Evolutionary conservation across 2,329 filamentous ascomycete genomes (phyloP).

Genomic region (Aspergillus proliferans): DNA sequence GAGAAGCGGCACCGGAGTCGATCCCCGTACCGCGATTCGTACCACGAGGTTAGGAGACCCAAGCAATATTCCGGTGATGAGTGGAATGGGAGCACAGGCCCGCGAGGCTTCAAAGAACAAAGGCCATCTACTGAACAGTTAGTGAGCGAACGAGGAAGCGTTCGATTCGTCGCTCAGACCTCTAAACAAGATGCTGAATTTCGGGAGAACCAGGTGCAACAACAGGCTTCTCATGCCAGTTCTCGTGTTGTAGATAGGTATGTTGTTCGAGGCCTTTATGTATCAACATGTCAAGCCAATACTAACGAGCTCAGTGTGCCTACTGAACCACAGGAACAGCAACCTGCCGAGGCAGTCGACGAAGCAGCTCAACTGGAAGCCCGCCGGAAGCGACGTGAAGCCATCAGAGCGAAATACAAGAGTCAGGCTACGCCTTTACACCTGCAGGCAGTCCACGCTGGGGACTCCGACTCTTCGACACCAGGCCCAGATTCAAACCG

Average conservation of each 20-base stretch:
- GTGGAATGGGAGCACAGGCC: constrained; percentile 20
- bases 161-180: constrained; percentile 54
- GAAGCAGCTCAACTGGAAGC: constrained; percentile 80
- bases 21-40: constrained; percentile 41
- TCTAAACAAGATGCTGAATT: constrained; percentile 63
- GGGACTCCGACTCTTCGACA: constrained; percentile 52
- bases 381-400: constrained; percentile 75
- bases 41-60: constrained; percentile 32
- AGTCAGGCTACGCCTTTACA: constrained; percentile 64
- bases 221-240: constrained; percentile 40
- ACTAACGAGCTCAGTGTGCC: constrained; percentile 8
- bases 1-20: constrained; percentile 52
- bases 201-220: constrained; percentile 54
- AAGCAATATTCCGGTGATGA: constrained; percentile 35
- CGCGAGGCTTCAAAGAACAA: constrained; percentile 38
- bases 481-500: constrained; percentile 39
- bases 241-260: constrained; percentile 35
- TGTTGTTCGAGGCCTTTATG: constrained; percentile 23
- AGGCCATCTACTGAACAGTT: constrained; percentile 52
- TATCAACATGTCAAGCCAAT: neutral
- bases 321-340: constrained; percentile 17
- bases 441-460: constrained; percentile 64
- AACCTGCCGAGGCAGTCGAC: constrained; percentile 59
- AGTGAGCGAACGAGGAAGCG: constrained; percentile 59
- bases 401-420: constrained; percentile 76